Evolutionary conservation across 768 basidiomycete species (phyloP).

Genomic region (Leccinum subtestaceum): DNA sequence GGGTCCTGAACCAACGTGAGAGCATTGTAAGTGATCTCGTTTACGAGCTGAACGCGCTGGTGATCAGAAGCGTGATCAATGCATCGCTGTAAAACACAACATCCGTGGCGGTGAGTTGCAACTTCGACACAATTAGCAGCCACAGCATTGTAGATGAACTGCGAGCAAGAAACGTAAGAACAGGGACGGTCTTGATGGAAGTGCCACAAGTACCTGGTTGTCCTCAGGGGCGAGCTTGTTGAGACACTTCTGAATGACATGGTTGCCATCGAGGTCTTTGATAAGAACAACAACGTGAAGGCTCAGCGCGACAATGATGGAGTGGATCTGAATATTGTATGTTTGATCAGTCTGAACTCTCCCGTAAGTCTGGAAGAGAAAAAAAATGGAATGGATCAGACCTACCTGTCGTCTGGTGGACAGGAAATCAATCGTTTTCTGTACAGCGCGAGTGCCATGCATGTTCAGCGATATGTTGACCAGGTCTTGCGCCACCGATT

Average conservation of each 20-base stretch:
- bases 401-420: slow-evolving; percentile 90
- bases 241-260: slow-evolving; percentile 98
- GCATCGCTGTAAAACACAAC: slow-evolving; percentile 96
- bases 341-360: slow-evolving; percentile 69
- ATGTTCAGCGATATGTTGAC: slow-evolving; percentile 99
- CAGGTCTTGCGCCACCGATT: slow-evolving; percentile 94
- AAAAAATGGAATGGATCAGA: slow-evolving; percentile 30
- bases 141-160: slow-evolving; percentile 99
- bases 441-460: slow-evolving; percentile 99
- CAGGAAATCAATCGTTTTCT: slow-evolving; percentile 99
- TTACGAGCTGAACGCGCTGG: slow-evolving; percentile 93
- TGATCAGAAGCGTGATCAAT: slow-evolving; percentile 97
- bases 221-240: slow-evolving; percentile 98
- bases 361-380: slow-evolving; percentile 53
- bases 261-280: slow-evolving; percentile 97
- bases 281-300: slow-evolving; percentile 98
- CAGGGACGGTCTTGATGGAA: not conserved
- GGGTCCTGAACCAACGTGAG: slow-evolving; percentile 98
- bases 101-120: slow-evolving; percentile 95
- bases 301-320: slow-evolving; percentile 94
- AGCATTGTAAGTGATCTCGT: slow-evolving; percentile 98
- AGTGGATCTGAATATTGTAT: slow-evolving; percentile 90
- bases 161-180: not conserved
- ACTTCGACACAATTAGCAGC: slow-evolving; percentile 99
- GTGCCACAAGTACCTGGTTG: slow-evolving; percentile 68